These are phyloP conservation scores for Rhizopogon rudus DNA, from an alignment of 768 basidiomycete species.

Conservation along the genomic window DNA sequence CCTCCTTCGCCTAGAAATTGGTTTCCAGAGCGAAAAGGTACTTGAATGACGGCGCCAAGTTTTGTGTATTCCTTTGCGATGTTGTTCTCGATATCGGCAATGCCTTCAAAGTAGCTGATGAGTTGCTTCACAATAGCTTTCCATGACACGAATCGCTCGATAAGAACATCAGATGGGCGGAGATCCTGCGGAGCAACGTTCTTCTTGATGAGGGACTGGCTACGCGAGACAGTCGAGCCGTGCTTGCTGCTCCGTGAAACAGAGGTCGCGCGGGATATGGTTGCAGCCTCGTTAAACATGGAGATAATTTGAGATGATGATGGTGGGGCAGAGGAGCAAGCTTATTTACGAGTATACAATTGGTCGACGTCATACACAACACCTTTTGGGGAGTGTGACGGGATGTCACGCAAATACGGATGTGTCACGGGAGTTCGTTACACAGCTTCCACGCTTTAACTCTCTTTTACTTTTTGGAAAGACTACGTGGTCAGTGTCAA, in stretches of 20 bases:
- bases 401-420: conserved; percentile 10
- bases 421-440: conserved; percentile 10
- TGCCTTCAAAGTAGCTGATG: conserved; percentile 83
- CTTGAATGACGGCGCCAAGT: conserved; percentile 93
- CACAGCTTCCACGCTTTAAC: not conserved
- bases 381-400: conserved; percentile 18
- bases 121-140: conserved; percentile 96
- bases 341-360: not conserved
- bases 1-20: conserved; percentile 99
- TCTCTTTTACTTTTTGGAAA: conserved; percentile 3
- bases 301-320: not conserved
- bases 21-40: conserved; percentile 92
- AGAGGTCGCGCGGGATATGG: conserved; percentile 68
- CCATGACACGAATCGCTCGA: conserved; percentile 92
- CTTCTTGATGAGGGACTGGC: conserved; percentile 90
- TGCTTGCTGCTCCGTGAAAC: conserved; percentile 59
- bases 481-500: conserved; percentile 19
- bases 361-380: not conserved
- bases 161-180: conserved; percentile 91
- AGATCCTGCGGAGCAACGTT: conserved; percentile 88
- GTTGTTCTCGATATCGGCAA: conserved; percentile 91
- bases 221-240: conserved; percentile 71
- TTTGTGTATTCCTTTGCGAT: conserved; percentile 90
- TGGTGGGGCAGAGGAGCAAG: not conserved
- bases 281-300: conserved; percentile 39